Evolutionary conservation across 139 green algal species (phyloP), one percentile per base, ranked within the genome.

Genomic region (Chlamydomonas sp.): DNA sequence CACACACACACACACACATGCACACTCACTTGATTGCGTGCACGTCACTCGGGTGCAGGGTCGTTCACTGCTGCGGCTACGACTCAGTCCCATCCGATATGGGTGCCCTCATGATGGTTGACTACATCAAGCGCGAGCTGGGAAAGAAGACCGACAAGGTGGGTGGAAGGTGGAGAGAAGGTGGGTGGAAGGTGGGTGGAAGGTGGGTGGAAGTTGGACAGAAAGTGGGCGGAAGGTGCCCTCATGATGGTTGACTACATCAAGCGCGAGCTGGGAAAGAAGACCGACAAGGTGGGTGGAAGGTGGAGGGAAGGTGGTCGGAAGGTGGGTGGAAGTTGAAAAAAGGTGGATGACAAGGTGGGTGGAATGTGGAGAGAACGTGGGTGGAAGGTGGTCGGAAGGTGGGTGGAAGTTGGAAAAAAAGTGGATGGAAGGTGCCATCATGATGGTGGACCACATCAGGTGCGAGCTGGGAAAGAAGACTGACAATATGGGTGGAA

Each of bases 201-300:
- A n/a, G n/a, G n/a, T n/a, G n/a, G n/a, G n/a, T n/a, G n/a, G n/a
- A n/a, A n/a, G n/a, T n/a, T n/a, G n/a, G n/a, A n/a, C n/a, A n/a
- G n/a, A n/a, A n/a, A n/a, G n/a, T n/a, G n/a, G n/a, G n/a, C n/a
- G n/a, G n/a, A n/a, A n/a, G n/a, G n/a, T n/a, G n/a, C n/a, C n/a
- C n/a, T 68, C 60, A 68, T 68, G 60, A 49, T 43, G 31, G 60
- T 68, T 6, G 60, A 68, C 60, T 47, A 68, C 34, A 68, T 68
- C 60, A 68, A 68, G 60, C 39, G 48, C 48, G 10, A 68, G 31
- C 34, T 68, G 60, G 60, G 60, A n/a, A 68, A 68, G 34, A 68
- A 68, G 26, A 68, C 60, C 5, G 34, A 10, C 13, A 49, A 68
- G 16, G 60, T 68, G 31, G 22, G n/a, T 63, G 13, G 6, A 54